phyloP scores from a whole-genome alignment of 1,284 basidiomycete genomes.

The Malassezia restricta region DNA sequence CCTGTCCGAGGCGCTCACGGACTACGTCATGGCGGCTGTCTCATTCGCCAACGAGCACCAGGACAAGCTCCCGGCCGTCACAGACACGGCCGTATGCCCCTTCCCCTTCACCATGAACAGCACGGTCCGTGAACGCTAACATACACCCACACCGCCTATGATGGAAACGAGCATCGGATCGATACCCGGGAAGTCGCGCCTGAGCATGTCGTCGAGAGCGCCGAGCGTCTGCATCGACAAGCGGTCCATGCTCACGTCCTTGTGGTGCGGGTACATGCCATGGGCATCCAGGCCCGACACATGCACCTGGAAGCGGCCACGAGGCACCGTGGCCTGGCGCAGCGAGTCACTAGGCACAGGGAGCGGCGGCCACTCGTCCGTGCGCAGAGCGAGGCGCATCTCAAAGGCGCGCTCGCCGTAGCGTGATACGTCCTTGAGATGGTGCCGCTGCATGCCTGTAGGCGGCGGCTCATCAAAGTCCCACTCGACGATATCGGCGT shows the following conservation, averaged over 20 bases:
- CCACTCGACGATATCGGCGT: conserved; percentile 81
- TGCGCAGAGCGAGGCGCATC: conserved; percentile 59
- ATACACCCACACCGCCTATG: conserved; percentile 31
- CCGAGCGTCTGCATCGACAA: conserved; percentile 25
- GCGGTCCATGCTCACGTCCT: conserved; percentile 9
- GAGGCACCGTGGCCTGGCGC: conserved; percentile 14
- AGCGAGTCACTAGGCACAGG: neutral
- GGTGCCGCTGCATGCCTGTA: conserved; percentile 60
- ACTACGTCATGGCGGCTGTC: conserved; percentile 10
- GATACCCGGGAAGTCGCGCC: conserved; percentile 31
- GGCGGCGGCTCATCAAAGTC: conserved; percentile 51
- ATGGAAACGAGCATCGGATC: conserved; percentile 42
- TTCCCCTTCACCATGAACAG: conserved; percentile 12
- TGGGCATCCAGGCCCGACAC: conserved; percentile 23
- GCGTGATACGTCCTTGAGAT: conserved; percentile 78
- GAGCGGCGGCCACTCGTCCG: conserved; percentile 35
- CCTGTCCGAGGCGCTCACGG: neutral
- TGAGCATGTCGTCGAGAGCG: conserved; percentile 30
- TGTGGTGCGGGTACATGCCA: conserved; percentile 38
- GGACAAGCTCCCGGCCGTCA: conserved; percentile 2
- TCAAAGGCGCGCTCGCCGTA: conserved; percentile 63
- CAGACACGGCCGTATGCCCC: conserved; percentile 6
- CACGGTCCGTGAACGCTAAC: conserved; percentile 6
- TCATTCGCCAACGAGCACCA: conserved; percentile 13
- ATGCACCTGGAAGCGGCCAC: conserved; percentile 28